These are phyloP conservation scores for Ophiocordyceps camponoti-floridani DNA, from an alignment of 2,329 filamentous ascomycete genomes.

Conservation along the genomic window DNA sequence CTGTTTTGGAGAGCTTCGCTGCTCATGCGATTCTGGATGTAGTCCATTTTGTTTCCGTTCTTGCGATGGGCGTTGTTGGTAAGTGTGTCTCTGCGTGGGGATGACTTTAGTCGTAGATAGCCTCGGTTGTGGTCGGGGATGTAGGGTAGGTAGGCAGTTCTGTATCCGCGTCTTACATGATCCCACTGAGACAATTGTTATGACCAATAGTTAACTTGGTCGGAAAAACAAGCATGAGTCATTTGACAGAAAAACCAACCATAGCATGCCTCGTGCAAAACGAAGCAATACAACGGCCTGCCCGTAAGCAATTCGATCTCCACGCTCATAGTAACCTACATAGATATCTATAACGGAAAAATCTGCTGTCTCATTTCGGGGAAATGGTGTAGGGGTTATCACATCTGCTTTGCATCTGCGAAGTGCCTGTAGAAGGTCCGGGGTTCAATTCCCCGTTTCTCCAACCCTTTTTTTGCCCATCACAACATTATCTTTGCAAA, in stretches of 20 bases:
- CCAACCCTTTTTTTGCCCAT: slow-evolving; percentile 1
- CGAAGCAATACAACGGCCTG: too few relatives aligned
- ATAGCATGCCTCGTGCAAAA: too few relatives aligned
- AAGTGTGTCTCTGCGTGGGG: background rate
- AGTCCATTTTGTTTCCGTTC: slow-evolving; percentile 26
- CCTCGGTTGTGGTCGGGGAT: background rate
- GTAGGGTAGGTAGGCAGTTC: slow-evolving; percentile 1
- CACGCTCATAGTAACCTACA: too few relatives aligned
- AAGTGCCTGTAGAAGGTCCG: slow-evolving; percentile 4
- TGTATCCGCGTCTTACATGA: too few relatives aligned
- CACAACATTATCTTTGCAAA: background rate
- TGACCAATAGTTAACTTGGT: too few relatives aligned
- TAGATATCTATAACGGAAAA: background rate
- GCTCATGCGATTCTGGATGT: slow-evolving; percentile 36
- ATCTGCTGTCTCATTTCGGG: background rate
- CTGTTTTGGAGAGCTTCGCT: slow-evolving; percentile 25
- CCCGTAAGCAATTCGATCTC: background rate
- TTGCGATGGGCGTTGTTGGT: background rate
- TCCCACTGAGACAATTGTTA: background rate
- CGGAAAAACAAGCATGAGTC: too few relatives aligned
- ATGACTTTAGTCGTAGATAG: background rate
- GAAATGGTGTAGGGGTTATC: slow-evolving; percentile 6
- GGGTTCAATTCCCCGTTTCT: slow-evolving; percentile 7
- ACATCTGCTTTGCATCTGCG: slow-evolving; percentile 5
- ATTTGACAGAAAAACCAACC: too few relatives aligned